These are phyloP conservation scores for Cutaneotrichosporon arboriforme DNA, from an alignment of 1,284 basidiomycete genomes.

Conservation along the genomic window DNA sequence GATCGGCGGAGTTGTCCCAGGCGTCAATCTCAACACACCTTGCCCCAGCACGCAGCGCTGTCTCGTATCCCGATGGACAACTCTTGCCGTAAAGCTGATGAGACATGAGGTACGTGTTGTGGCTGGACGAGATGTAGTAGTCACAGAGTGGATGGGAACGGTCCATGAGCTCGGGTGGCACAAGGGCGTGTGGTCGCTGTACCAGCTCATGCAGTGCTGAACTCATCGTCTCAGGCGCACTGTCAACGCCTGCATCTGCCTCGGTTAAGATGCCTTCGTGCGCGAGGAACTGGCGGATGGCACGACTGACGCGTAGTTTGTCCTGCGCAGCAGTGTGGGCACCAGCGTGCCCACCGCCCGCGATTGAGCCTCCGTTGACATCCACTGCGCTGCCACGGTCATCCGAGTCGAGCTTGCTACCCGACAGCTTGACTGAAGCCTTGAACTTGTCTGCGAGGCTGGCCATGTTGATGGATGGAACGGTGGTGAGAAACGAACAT, in stretches of 20 bases:
- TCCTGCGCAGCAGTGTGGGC: neutral
- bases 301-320: constrained; percentile 8
- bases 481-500: no score
- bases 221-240: neutral
- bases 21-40: constrained; percentile 22
- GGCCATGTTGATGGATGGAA: no score
- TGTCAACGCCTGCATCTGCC: constrained; percentile 2
- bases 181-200: constrained; percentile 7
- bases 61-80: constrained; percentile 11
- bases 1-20: constrained; percentile 13
- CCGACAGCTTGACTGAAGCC: no score
- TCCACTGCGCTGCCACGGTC: no score
- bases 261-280: constrained; percentile 8
- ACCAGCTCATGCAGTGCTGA: constrained; percentile 7
- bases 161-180: constrained; percentile 9
- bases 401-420: no score
- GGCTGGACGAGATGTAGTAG: constrained; percentile 89
- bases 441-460: no score
- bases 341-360: constrained; percentile 10
- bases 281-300: constrained; percentile 9
- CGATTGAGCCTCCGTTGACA: neutral
- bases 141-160: constrained; percentile 65
- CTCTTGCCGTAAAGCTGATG: constrained; percentile 18
- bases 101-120: constrained; percentile 93
- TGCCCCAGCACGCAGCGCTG: constrained; percentile 8